Conservation (phyloP, 163 green algal genomes). For the Scenedesmus sp. region DNA sequence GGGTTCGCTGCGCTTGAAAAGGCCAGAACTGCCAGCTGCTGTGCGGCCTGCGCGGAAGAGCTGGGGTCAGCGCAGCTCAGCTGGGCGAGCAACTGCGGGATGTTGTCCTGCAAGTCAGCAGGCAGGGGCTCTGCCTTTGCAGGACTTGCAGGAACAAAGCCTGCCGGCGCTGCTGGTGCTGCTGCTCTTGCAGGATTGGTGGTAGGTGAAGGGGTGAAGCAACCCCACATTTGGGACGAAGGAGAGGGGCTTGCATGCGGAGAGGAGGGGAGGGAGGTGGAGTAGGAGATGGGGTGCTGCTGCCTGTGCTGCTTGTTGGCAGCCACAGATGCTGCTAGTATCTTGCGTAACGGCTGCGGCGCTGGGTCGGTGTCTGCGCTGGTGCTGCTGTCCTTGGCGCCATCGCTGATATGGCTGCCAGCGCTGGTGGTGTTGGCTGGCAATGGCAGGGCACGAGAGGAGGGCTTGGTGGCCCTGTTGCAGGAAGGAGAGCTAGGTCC, state of each 20-base stretch:
- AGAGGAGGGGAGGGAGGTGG: not conserved
- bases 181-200: not conserved
- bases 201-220: not conserved
- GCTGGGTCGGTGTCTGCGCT: not conserved
- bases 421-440: not conserved
- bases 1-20: not conserved
- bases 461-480: not conserved
- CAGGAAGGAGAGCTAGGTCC: not conserved
- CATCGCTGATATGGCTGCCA: not conserved
- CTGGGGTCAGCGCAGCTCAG: not conserved
- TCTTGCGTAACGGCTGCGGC: not conserved
- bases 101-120: not conserved
- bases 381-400: not conserved
- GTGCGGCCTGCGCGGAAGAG: not conserved
- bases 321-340: not conserved
- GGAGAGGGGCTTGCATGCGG: not conserved
- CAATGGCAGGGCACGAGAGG: not conserved
- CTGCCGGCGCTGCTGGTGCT: not conserved
- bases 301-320: not conserved
- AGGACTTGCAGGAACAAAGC: not conserved
- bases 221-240: not conserved
- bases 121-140: not conserved
- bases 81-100: not conserved
- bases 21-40: constrained; percentile 10
- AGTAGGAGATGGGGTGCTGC: not conserved